Base-by-base conservation (phyloP, 306 rosid genomes). In the Astragalus glycyphyllos region DNA sequence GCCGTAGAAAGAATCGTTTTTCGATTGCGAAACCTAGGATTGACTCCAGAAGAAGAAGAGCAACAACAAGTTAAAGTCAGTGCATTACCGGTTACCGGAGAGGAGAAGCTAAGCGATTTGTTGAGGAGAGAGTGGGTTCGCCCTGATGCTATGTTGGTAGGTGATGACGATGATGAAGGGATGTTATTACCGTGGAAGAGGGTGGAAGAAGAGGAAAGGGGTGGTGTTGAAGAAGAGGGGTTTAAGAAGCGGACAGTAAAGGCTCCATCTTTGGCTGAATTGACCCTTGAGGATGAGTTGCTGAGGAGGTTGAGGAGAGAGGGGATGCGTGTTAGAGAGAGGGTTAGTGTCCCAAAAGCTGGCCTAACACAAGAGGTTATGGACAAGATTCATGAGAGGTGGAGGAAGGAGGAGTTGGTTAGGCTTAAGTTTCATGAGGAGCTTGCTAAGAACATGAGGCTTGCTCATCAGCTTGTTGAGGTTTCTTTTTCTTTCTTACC, bases 401-500 rank as follows among this genome's bases (percentile, higher is more conserved):
- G 99, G 99, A 86, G 87, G 84, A 95, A 79, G 86, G 89, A 89
- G 74, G 96, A 95, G 84, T 45, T 95, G 72, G 97, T 89, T 13
- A 85, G 99, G 83, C 99, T 95, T 74, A 95, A 95, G 84, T 95
- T 95, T 65, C 96, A 95, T 65, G 99, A 95, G 86, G 96, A 80
- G 7, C 95, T 95, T 59, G 99, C 99, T 0, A 72, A 74, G 38
- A 94, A 94, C 71, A 95, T 95, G 99, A 91, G 80, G 83, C 85
- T 86, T 8, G 99, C 96, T 13, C 99, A 95, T 49, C 84, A 89
- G 75, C 89, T 91, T 64, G 99, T 91, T 11, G 97, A 95, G 97
- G 97, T 79, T 41, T 50, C 12, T 13, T 37, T 46, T 41, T 50
- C 12, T 13, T 37, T 56, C 40, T 34, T 61, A 0, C 46, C 45